Evolutionary conservation across 1,139 yeast genomes (phyloP).

Genomic region (Lodderomyces metapsilosis): DNA sequence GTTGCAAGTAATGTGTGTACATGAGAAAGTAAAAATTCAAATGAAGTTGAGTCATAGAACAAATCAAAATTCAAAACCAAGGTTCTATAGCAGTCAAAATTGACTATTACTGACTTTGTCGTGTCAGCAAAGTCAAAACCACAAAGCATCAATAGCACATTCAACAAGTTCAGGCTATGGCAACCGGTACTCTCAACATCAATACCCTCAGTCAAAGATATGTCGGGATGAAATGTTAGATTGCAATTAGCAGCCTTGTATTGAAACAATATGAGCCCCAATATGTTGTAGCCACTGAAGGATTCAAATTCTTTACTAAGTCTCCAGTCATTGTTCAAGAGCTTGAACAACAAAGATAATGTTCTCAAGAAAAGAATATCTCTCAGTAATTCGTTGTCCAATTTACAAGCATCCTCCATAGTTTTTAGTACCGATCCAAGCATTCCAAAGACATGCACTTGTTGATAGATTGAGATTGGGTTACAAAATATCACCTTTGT

Average conservation of each 20-base stretch:
- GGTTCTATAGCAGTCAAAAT: conserved; percentile 28
- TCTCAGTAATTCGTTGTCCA: conserved; percentile 11
- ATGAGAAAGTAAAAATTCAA: conserved; percentile 54
- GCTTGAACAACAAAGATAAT: conserved; percentile 25
- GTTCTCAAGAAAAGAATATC: conserved; percentile 24
- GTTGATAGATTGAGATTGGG: conserved; percentile 29
- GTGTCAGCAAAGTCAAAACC: conserved; percentile 28
- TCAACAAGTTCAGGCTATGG: conserved; percentile 17
- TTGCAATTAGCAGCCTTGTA: conserved; percentile 26
- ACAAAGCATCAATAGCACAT: conserved; percentile 22
- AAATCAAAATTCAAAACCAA: conserved; percentile 37
- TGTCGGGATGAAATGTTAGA: conserved; percentile 18
- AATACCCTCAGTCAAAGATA: conserved; percentile 7
- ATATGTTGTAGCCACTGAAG: conserved; percentile 40
- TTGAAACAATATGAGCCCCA: conserved; percentile 30
- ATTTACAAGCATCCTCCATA: conserved; percentile 28
- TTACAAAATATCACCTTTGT: conserved; percentile 18
- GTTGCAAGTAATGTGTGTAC: conserved; percentile 51
- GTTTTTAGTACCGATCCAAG: conserved; percentile 29
- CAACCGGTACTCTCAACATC: conserved; percentile 10
- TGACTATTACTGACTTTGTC: conserved; percentile 29
- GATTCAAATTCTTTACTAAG: conserved; percentile 42
- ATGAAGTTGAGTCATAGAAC: conserved; percentile 38
- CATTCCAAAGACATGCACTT: conserved; percentile 40
- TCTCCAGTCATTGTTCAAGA: conserved; percentile 38